phyloP scores from a whole-genome alignment of 768 basidiomycete species.

The Amyloporia xantha region DNA sequence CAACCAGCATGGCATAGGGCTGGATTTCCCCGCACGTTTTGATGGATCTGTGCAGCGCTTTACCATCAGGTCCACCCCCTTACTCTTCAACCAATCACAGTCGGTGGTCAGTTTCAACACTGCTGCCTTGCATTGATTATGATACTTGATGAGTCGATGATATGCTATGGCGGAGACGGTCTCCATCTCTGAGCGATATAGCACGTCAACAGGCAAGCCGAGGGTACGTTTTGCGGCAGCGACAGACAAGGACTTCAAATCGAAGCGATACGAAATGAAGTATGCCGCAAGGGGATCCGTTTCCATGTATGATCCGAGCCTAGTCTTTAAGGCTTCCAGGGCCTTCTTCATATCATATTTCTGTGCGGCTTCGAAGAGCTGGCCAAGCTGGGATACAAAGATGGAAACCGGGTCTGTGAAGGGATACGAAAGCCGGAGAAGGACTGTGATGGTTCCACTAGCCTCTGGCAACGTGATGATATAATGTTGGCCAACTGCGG shows the following conservation, averaged over 20 bases:
- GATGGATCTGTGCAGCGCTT: no score
- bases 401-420: neutral
- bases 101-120: neutral
- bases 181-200: neutral
- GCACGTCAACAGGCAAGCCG: neutral
- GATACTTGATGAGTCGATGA: neutral
- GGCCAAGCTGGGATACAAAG: neutral
- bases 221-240: neutral
- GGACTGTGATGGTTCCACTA: neutral
- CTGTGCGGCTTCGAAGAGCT: neutral
- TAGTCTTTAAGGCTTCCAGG: neutral
- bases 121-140: neutral
- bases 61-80: neutral
- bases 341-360: conserved; percentile 6
- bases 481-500: neutral
- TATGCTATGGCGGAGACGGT: neutral
- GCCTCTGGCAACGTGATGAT: conserved; percentile 4
- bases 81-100: neutral
- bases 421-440: conserved; percentile 6
- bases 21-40: no score
- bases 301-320: no score
- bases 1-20: no score
- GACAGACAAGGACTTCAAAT: neutral
- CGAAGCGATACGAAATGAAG: neutral
- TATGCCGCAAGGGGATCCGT: neutral